phyloP scores from a whole-genome alignment of 2,329 filamentous ascomycete genomes.

The Blastomyces silverae region DNA sequence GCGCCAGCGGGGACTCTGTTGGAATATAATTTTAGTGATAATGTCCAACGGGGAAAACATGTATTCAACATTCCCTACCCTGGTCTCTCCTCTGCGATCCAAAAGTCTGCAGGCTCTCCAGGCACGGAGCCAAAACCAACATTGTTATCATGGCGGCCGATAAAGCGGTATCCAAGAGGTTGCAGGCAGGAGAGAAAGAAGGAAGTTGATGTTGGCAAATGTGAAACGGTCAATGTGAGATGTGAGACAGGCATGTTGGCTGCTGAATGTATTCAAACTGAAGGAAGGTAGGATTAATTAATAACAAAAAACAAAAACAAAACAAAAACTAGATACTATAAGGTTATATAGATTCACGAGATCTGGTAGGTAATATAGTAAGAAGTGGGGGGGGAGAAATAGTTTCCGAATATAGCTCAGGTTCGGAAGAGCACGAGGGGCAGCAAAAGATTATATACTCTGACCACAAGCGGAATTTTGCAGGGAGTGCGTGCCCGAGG shows the following conservation, averaged over 20 bases:
- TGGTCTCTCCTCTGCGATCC: constrained; percentile 55
- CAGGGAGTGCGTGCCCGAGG: background rate
- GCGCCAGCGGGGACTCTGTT: constrained; percentile 46
- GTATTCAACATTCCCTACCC: constrained; percentile 38
- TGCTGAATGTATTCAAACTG: background rate
- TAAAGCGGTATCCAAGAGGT: constrained; percentile 67
- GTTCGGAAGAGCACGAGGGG: background rate
- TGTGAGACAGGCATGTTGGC: constrained; percentile 54
- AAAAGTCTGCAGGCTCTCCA: constrained; percentile 52
- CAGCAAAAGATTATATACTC: background rate
- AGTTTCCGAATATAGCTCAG: background rate
- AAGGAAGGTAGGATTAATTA: background rate
- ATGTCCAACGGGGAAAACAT: background rate
- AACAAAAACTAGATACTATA: background rate
- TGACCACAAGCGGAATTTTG: background rate
- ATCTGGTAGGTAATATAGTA: constrained; percentile 9
- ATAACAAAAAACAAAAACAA: background rate
- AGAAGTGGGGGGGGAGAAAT: background rate
- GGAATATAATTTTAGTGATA: constrained; percentile 22
- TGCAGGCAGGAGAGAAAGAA: constrained; percentile 77
- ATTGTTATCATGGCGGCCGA: constrained; percentile 55
- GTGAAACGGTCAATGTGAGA: constrained; percentile 62
- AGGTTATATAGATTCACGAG: background rate
- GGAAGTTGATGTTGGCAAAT: constrained; percentile 70
- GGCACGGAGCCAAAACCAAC: constrained; percentile 55